phyloP scores from a whole-genome alignment of 2,329 filamentous ascomycete genomes.

The Pestalotiopsis sp. region DNA sequence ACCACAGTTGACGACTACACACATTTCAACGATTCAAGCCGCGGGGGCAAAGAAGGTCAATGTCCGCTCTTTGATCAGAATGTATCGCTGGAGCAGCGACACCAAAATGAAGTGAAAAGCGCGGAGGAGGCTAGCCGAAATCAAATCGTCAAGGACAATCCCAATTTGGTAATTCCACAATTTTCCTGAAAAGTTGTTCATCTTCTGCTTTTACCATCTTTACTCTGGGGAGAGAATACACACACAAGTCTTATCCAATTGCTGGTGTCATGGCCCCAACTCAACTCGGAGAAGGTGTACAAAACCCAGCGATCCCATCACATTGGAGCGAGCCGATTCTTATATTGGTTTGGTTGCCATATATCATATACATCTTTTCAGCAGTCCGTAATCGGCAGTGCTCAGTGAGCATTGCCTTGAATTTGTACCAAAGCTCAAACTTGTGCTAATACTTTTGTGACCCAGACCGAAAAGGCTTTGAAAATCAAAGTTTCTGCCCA shows the following conservation, averaged over 20 bases:
- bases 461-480: slow-evolving; percentile 50
- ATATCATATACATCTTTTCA: no score
- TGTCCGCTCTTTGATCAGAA: slow-evolving; percentile 67
- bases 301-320: neutral
- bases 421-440: neutral
- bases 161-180: slow-evolving; percentile 46
- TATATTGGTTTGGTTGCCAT: neutral
- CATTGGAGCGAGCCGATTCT: neutral
- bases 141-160: slow-evolving; percentile 58
- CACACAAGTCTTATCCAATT: neutral
- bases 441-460: neutral
- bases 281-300: neutral
- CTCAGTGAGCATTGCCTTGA: neutral
- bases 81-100: slow-evolving; percentile 51
- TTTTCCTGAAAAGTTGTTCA: neutral
- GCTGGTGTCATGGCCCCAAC: neutral
- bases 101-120: slow-evolving; percentile 61
- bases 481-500: slow-evolving; percentile 58
- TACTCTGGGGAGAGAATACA: neutral
- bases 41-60: slow-evolving; percentile 50
- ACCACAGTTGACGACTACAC: slow-evolving; percentile 60
- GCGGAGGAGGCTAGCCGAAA: slow-evolving; percentile 61
- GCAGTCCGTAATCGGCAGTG: neutral
- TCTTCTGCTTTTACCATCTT: neutral
- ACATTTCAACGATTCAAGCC: slow-evolving; percentile 63